Conservation (phyloP, 352 stramenopile genomes). For the Phytophthora pisi region DNA sequence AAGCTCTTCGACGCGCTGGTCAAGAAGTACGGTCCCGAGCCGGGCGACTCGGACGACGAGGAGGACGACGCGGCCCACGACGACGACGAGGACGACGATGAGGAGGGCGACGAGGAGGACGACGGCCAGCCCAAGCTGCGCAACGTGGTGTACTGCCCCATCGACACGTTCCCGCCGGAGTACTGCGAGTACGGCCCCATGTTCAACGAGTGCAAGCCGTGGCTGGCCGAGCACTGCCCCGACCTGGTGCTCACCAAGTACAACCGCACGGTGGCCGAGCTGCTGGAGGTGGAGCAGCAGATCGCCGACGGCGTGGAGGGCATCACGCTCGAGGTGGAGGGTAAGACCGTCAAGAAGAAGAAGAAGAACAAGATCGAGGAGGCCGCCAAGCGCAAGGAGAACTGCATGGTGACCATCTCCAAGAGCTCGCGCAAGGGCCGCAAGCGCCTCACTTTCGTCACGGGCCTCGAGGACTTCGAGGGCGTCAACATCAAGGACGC, state of each 20-base stretch:
- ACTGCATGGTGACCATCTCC: slow-evolving; percentile 69
- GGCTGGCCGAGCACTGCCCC: slow-evolving; percentile 76
- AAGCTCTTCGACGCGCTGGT: slow-evolving; percentile 83
- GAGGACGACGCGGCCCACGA: slow-evolving; percentile 53
- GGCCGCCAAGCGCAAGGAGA: slow-evolving; percentile 72
- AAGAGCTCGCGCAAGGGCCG: slow-evolving; percentile 79
- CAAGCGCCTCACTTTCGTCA: slow-evolving; percentile 85
- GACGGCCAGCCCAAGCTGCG: slow-evolving; percentile 57
- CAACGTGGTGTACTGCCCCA: slow-evolving; percentile 80
- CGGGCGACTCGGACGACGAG: slow-evolving; percentile 75
- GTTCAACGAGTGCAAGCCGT: slow-evolving; percentile 87
- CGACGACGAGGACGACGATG: slow-evolving; percentile 51
- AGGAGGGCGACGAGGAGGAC: slow-evolving; percentile 44
- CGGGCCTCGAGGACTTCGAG: slow-evolving; percentile 81
- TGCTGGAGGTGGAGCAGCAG: slow-evolving; percentile 78
- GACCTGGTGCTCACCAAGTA: slow-evolving; percentile 83
- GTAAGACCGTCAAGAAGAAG: slow-evolving; percentile 83
- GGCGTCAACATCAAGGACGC: slow-evolving; percentile 86
- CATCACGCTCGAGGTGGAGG: slow-evolving; percentile 72
- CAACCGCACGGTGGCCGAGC: slow-evolving; percentile 79
- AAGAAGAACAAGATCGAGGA: slow-evolving; percentile 84
- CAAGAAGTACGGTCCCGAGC: slow-evolving; percentile 87
- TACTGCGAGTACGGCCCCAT: slow-evolving; percentile 88
- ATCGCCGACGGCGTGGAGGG: slow-evolving; percentile 82
- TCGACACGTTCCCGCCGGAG: slow-evolving; percentile 83